These are phyloP conservation scores for Fusarium haematococcum DNA, from an alignment of 2,329 filamentous ascomycete genomes.

Conservation along the genomic window DNA sequence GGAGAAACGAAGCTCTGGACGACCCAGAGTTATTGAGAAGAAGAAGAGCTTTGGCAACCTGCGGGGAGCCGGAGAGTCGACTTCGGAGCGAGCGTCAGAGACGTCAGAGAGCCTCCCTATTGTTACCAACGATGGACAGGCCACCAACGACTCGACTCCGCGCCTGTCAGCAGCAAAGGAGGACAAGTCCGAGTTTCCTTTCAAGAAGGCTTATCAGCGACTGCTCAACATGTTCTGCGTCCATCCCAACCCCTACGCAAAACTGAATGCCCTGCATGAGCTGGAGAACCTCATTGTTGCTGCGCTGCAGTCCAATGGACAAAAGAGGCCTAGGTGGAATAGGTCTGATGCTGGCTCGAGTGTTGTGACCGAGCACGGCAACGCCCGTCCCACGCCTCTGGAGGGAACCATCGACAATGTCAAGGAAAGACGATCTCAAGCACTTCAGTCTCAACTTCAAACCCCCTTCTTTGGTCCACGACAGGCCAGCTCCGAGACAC, in stretches of 20 bases:
- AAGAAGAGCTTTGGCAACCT: conserved; percentile 77
- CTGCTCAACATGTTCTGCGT: conserved; percentile 89
- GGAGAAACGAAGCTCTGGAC: conserved; percentile 58
- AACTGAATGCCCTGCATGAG: conserved; percentile 85
- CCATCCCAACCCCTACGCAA: conserved; percentile 87
- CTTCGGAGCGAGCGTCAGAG: conserved; percentile 52
- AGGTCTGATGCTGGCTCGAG: conserved; percentile 53
- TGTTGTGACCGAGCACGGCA: conserved; percentile 47
- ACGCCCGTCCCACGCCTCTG: conserved; percentile 60
- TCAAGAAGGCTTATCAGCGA: conserved; percentile 81
- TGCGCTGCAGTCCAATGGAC: conserved; percentile 63
- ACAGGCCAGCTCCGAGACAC: conserved; percentile 60
- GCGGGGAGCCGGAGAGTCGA: conserved; percentile 61
- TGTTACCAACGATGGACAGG: conserved; percentile 56
- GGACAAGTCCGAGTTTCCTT: conserved; percentile 74
- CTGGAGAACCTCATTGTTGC: conserved; percentile 85
- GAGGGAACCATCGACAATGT: conserved; percentile 78
- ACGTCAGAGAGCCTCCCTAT: conserved; percentile 52
- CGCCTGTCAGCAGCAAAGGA: conserved; percentile 42
- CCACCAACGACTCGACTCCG: conserved; percentile 43
- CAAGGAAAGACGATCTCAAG: conserved; percentile 74
- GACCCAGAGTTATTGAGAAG: conserved; percentile 69
- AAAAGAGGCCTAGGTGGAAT: conserved; percentile 52
- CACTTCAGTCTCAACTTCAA: conserved; percentile 48
- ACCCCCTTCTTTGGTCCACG: conserved; percentile 50